Base-by-base conservation (phyloP, 164 flowering plant species). In the Umbellularia californica region DNA sequence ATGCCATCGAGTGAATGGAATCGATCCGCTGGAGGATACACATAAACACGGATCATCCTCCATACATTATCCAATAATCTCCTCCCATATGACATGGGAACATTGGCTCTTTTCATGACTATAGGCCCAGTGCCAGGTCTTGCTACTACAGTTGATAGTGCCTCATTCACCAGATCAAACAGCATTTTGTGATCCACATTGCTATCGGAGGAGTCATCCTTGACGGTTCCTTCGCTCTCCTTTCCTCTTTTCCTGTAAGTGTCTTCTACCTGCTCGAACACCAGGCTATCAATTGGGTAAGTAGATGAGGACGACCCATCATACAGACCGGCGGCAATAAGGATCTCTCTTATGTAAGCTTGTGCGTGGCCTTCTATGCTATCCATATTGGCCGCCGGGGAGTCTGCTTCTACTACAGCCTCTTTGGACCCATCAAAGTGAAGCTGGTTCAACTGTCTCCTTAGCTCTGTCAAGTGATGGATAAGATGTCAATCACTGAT, bases 241-340 rank as follows among this genome's bases (percentile, higher is more conserved):
- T 82, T 82, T 64, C 24, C 66, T 6, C 41, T 50, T 78, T 82
- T 83, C 75, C 33, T 81, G 64, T 85, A 77, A 47, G 88, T 71
- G 72, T 88, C 90, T 85, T 92, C 97, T 0, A 92, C 94, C 83
- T 92, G 84, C 58, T 90, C 85, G 77, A 84, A 90, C 52, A 89
- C 85, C 58, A 85, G 72, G 70, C 71, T 78, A 78, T 83, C 79
- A 28, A 93, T 83, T 13, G 88, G 90, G 78, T 85, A 88, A 52
- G 87, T 80, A 55, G 81, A 68, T 12, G 86, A 76, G 5, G 77
- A 73, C 72, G 88, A 79, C 70, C 88, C 89, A 71, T 85, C 81
- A 67, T 89, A 95, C 30, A 92, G 76, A 74, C 97, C 97, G 74
- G 97, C 87, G 72, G 89, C 89, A 74, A 92, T 71, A 12, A 95